These are phyloP conservation scores for Melanogaster broomeanus DNA, from an alignment of 768 basidiomycete species.

Conservation along the genomic window DNA sequence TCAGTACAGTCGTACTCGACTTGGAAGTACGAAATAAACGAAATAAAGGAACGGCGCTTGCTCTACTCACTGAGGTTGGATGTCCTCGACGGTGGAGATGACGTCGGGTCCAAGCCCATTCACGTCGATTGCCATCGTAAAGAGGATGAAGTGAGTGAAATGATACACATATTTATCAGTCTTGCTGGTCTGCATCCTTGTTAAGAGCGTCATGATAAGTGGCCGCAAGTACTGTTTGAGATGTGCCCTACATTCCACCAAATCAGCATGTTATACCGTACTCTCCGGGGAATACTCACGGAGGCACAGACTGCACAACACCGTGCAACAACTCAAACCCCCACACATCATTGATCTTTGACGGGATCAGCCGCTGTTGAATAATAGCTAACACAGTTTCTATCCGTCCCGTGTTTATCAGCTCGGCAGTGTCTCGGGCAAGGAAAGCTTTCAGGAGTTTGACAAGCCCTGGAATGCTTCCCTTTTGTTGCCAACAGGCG, in stretches of 20 bases:
- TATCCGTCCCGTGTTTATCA: slow-evolving; percentile 72
- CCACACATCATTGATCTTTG: slow-evolving; percentile 85
- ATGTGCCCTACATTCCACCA: slow-evolving; percentile 43
- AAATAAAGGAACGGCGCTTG: not conserved
- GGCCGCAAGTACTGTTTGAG: slow-evolving; percentile 76
- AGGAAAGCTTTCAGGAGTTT: slow-evolving; percentile 86
- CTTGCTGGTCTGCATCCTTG: slow-evolving; percentile 83
- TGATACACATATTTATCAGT: slow-evolving; percentile 86
- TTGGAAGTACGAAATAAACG: not conserved
- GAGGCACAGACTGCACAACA: slow-evolving; percentile 68
- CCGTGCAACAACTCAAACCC: slow-evolving; percentile 88
- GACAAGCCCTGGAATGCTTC: slow-evolving; percentile 92
- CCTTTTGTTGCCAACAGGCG: slow-evolving; percentile 88
- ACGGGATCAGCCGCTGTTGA: slow-evolving; percentile 88
- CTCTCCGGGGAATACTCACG: slow-evolving; percentile 51
- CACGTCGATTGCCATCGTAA: slow-evolving; percentile 71
- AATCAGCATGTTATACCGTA: not conserved
- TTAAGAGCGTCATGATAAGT: slow-evolving; percentile 76
- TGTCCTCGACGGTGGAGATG: slow-evolving; percentile 74
- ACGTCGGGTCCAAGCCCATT: slow-evolving; percentile 78
- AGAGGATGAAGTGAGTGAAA: slow-evolving; percentile 78
- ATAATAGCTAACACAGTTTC: slow-evolving; percentile 81
- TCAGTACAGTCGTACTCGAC: not conserved
- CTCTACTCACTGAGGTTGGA: slow-evolving; percentile 71
- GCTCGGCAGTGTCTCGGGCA: slow-evolving; percentile 62